Base-by-base conservation (phyloP, 108 stramenopile genomes). In the Fistulifera solaris region DNA sequence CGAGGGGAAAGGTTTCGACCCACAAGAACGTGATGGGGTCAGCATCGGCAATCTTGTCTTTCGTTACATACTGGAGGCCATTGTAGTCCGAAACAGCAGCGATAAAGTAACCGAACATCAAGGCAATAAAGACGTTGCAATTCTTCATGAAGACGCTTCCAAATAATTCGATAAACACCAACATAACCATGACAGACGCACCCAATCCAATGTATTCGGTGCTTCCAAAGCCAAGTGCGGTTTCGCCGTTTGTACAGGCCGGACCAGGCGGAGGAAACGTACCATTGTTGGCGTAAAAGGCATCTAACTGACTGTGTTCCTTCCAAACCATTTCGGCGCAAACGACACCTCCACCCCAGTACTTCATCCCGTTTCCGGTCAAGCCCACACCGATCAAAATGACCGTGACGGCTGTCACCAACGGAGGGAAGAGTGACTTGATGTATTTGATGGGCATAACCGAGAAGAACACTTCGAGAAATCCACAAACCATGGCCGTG, bases 271-370 rank as follows among this genome's bases (percentile, higher is more conserved):
- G 51, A 23, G 50, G 53, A 11, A 57, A 56, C 0, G 58, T 60
- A 2, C 57, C 46, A 8, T 38, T 39, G 44, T 47, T 35, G 31
- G 25, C 26, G 24, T 61, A 64, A 41, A 61, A 67, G 19, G 61
- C 70, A 1, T 54, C 60, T 26, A 45, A 48, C 52, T 72, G 65
- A 19, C 38, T 14, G 50, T 78, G 73, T 26, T 75, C 67, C 54
- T 81, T 77, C 80, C 80, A 81, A 31, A 67, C 67, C 80, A 81
- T 81, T 45, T 35, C 31, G 14, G 74, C 81, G 54, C 87, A 89
- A 28, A 89, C 84, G 14, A 66, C 79, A 57, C 87, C 87, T 40
- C 87, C 87, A 16, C 87, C 87, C 81, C 83, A 83, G 54, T 83
- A 89, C 56, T 86, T 89, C 77, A 89, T 83, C 26, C 87, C 87